Percentiles rank a stretch among this genome's conserved stretches.
phyloP scores from a whole-genome alignment of 2,329 filamentous ascomycete species.

The Biscogniauxia mediterranea region DNA sequence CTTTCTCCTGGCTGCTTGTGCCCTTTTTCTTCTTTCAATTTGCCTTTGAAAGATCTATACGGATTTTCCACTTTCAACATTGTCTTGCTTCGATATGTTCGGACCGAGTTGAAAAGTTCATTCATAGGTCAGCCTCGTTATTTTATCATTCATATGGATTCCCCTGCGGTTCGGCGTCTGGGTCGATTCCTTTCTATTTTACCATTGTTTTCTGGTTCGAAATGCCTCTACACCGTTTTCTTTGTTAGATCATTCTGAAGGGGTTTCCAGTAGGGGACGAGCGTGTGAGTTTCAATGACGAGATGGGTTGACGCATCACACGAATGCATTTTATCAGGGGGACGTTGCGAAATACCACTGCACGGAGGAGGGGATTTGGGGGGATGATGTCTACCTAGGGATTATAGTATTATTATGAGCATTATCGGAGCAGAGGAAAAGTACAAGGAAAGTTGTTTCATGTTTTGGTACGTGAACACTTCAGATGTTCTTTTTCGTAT shows the following conservation, averaged over 20 bases:
- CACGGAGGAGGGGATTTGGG: neutral
- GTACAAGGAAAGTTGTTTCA: neutral
- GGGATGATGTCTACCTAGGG: neutral
- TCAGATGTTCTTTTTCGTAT: neutral
- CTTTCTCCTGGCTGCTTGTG: neutral
- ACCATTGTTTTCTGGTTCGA: slow-evolving; percentile 11
- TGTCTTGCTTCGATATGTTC: slow-evolving; percentile 6
- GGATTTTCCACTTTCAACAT: slow-evolving; percentile 4
- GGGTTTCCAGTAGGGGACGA: slow-evolving; percentile 9
- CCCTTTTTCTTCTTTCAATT: neutral
- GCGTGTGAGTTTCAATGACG: slow-evolving; percentile 13
- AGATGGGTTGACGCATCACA: slow-evolving; percentile 18
- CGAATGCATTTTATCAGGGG: slow-evolving; percentile 2
- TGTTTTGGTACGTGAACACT: neutral
- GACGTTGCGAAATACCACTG: neutral
- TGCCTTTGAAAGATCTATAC: neutral
- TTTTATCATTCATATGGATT: slow-evolving; percentile 17
- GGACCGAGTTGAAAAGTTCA: slow-evolving; percentile 18
- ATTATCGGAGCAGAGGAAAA: neutral
- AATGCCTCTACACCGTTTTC: slow-evolving; percentile 5
- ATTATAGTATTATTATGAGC: neutral
- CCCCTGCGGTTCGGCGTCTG: slow-evolving; percentile 23
- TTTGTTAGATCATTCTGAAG: slow-evolving; percentile 16
- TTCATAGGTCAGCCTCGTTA: slow-evolving; percentile 16
- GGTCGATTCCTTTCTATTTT: slow-evolving; percentile 16